Conservation (phyloP, 2,329 filamentous ascomycete genomes). For the Aspergillus cejpii region DNA sequence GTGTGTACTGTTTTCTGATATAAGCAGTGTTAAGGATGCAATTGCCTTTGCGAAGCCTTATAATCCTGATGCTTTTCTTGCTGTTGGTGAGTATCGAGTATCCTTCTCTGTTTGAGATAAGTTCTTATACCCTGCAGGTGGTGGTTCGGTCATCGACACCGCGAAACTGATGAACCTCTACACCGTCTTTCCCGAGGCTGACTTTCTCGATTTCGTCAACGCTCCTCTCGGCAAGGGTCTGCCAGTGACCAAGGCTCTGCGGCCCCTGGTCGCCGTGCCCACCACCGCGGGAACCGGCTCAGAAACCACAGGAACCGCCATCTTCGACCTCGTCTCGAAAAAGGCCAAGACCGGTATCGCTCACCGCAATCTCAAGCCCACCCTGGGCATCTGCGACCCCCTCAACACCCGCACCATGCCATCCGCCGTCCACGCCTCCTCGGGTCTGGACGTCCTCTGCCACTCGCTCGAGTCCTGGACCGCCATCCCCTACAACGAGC, state of each 20-base stretch:
- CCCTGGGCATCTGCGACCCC: constrained; percentile 76
- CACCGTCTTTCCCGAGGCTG: constrained; percentile 79
- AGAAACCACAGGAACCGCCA: constrained; percentile 95
- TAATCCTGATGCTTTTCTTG: constrained; percentile 79
- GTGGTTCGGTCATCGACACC: constrained; percentile 94
- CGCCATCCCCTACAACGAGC: constrained; percentile 86
- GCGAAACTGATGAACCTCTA: constrained; percentile 99
- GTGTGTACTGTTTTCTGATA: constrained; percentile 4
- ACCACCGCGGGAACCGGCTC: constrained; percentile 83
- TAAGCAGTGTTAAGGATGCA: constrained; percentile 68
- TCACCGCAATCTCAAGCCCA: constrained; percentile 91
- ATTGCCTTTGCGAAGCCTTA: constrained; percentile 80
- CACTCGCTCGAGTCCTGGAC: constrained; percentile 97
- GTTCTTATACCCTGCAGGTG: constrained; percentile 36
- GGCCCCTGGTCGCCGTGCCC: constrained; percentile 72
- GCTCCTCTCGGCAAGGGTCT: constrained; percentile 80
- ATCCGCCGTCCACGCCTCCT: constrained; percentile 81
- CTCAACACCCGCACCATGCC: constrained; percentile 97
- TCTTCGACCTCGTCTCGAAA: constrained; percentile 88
- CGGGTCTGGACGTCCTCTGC: constrained; percentile 89
- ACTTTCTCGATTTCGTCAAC: constrained; percentile 97
- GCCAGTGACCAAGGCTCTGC: constrained; percentile 64
- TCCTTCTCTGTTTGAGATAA: not conserved
- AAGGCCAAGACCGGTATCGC: constrained; percentile 93
- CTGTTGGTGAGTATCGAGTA: constrained; percentile 58